Percentiles rank a stretch among this genome's conserved stretches.
phyloP scores from a whole-genome alignment of 2,329 filamentous ascomycete genomes.

The Fonsecaea pedrosoi region DNA sequence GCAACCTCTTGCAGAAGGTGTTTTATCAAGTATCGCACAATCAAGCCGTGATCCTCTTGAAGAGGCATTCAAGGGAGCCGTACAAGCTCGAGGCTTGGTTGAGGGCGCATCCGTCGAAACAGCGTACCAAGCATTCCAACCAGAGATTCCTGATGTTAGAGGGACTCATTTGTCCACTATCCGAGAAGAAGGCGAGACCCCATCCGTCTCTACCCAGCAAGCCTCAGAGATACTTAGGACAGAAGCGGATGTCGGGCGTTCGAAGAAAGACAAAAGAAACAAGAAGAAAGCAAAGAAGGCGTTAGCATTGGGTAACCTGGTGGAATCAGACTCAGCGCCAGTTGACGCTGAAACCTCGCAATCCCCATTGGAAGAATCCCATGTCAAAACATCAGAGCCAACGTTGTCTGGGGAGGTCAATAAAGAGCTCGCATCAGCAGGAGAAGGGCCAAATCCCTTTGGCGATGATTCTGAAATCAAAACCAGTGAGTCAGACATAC shows the following conservation, averaged over 20 bases:
- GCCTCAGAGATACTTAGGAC: not conserved
- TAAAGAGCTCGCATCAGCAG: not conserved
- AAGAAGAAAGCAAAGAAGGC: slow-evolving; percentile 30
- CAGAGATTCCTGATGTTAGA: slow-evolving; percentile 21
- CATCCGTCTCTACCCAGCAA: slow-evolving; percentile 5
- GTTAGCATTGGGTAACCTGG: not conserved
- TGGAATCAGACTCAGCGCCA: slow-evolving; percentile 2
- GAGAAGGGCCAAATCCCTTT: slow-evolving; percentile 29
- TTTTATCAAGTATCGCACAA: not conserved
- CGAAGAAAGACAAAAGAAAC: slow-evolving; percentile 37
- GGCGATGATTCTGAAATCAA: slow-evolving; percentile 32
- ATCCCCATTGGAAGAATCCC: not conserved
- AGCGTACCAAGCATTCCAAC: slow-evolving; percentile 34
- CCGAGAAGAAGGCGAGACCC: slow-evolving; percentile 26
- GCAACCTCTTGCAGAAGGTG: not conserved
- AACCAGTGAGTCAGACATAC: not conserved
- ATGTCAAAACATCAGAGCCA: not conserved
- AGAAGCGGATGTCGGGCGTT: slow-evolving; percentile 15
- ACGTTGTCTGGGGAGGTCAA: not conserved
- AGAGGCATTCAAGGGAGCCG: slow-evolving; percentile 35
- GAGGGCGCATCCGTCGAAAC: slow-evolving; percentile 29
- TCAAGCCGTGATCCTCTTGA: slow-evolving; percentile 29
- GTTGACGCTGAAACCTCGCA: not conserved
- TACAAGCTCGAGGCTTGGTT: slow-evolving; percentile 33
- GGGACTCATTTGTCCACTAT: slow-evolving; percentile 26